These are phyloP conservation scores for Tetrahymena malaccensis DNA, from an alignment of 73 alveolate species.

Conservation along the genomic window DNA sequence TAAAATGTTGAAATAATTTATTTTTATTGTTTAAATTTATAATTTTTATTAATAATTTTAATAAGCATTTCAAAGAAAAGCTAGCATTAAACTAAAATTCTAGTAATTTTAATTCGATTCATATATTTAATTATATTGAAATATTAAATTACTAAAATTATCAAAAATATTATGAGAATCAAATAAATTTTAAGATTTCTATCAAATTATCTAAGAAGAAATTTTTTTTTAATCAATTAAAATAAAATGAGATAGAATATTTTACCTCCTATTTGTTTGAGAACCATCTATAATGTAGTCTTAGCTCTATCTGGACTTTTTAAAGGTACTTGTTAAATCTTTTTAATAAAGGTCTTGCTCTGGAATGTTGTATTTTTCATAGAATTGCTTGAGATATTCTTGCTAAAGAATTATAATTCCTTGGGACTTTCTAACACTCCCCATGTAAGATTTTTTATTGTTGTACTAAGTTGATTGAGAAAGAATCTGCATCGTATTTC, in stretches of 20 bases:
- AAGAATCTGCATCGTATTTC: neutral
- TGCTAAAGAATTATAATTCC: neutral
- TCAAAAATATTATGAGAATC: too few species aligned
- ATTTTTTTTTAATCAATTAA: too few species aligned
- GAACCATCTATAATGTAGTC: neutral
- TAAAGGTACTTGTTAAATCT: neutral
- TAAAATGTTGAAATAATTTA: too few species aligned
- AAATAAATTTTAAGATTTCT: too few species aligned
- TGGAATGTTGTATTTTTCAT: neutral
- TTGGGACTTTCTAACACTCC: neutral
- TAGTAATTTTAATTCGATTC: too few species aligned
- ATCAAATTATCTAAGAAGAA: too few species aligned
- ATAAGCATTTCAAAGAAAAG: too few species aligned
- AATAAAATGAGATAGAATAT: neutral
- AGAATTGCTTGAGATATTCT: neutral
- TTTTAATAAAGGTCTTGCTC: neutral
- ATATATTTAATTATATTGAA: too few species aligned
- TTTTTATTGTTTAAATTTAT: too few species aligned
- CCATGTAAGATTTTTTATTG: neutral
- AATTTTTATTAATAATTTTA: too few species aligned
- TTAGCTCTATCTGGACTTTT: neutral
- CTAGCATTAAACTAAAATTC: too few species aligned
- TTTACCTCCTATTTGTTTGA: neutral
- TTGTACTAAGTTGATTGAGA: neutral
- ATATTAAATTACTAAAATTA: too few species aligned